Conservation (phyloP, 768 basidiomycete genomes). For the Phallus indusiatus region DNA sequence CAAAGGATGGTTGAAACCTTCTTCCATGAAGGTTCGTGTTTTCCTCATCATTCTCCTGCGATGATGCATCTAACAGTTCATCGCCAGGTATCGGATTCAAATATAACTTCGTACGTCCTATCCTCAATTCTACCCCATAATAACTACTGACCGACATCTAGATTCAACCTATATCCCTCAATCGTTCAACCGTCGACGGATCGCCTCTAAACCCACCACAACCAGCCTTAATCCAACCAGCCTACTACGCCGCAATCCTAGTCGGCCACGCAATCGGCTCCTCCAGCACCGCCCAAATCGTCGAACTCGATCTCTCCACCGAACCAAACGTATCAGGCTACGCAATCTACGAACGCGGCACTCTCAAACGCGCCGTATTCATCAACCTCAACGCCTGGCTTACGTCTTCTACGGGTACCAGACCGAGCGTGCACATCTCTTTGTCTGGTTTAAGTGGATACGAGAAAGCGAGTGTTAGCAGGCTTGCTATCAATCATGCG, state of each 20-base stretch:
- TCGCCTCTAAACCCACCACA: slow-evolving; percentile 38
- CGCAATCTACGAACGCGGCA: slow-evolving; percentile 43
- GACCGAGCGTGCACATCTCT: slow-evolving; percentile 29
- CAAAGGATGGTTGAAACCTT: slow-evolving; percentile 44
- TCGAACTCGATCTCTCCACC: slow-evolving; percentile 42
- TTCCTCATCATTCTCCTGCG: slow-evolving; percentile 50
- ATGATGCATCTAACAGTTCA: background rate
- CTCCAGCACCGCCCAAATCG: slow-evolving; percentile 29
- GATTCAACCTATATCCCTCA: slow-evolving; percentile 57
- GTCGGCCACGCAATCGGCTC: slow-evolving; percentile 47
- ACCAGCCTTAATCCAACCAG: slow-evolving; percentile 52
- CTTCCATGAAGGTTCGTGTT: slow-evolving; percentile 63
- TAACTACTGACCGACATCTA: slow-evolving; percentile 16
- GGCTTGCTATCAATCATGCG: slow-evolving; percentile 41
- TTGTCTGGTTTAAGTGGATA: slow-evolving; percentile 31
- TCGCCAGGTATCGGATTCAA: slow-evolving; percentile 48
- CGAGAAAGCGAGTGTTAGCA: slow-evolving; percentile 34
- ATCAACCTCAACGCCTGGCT: slow-evolving; percentile 49
- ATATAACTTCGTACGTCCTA: slow-evolving; percentile 44
- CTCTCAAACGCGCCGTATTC: slow-evolving; percentile 41
- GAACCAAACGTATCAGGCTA: slow-evolving; percentile 43
- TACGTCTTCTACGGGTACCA: slow-evolving; percentile 18
- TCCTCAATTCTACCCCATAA: slow-evolving; percentile 5
- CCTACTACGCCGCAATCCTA: slow-evolving; percentile 58
- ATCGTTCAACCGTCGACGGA: slow-evolving; percentile 48